Conservation (phyloP, 2,329 filamentous ascomycete genomes). For the Hypoxylon sp. region DNA sequence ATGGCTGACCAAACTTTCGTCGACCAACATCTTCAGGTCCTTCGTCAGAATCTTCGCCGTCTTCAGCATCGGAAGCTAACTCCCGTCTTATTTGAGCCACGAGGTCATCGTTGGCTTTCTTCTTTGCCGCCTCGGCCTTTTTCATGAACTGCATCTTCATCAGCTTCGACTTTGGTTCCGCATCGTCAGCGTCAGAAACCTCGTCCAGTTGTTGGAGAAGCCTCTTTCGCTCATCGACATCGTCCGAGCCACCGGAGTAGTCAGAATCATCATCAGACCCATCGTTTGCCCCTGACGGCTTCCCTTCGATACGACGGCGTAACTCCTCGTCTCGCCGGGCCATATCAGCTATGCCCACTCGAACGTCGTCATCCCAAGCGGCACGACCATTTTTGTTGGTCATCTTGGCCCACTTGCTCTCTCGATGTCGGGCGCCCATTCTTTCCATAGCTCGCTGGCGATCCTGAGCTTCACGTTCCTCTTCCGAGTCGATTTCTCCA, state of each 20-base stretch:
- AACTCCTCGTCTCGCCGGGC: conserved; percentile 86
- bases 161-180: conserved; percentile 74
- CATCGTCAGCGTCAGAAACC: conserved; percentile 61
- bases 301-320: conserved; percentile 82
- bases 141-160: conserved; percentile 95
- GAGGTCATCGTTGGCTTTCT: conserved; percentile 84
- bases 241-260: conserved; percentile 70
- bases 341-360: conserved; percentile 82
- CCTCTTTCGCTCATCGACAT: conserved; percentile 62
- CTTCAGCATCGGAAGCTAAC: conserved; percentile 72
- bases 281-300: conserved; percentile 54
- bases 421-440: conserved; percentile 86
- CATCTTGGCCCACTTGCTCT: conserved; percentile 93
- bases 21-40: conserved; percentile 74
- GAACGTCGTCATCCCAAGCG: conserved; percentile 90
- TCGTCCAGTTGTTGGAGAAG: conserved; percentile 64
- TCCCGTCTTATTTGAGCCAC: conserved; percentile 77
- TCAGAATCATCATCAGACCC: conserved; percentile 65
- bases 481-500: conserved; percentile 73
- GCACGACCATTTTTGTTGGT: conserved; percentile 82
- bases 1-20: conserved; percentile 72
- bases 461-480: conserved; percentile 74
- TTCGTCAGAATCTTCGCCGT: conserved; percentile 64
- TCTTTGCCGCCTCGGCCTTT: conserved; percentile 83
- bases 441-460: conserved; percentile 84